These are phyloP conservation scores for Diplogelasinospora grovesii DNA, from an alignment of 495 filamentous ascomycete genomes.

Conservation along the genomic window DNA sequence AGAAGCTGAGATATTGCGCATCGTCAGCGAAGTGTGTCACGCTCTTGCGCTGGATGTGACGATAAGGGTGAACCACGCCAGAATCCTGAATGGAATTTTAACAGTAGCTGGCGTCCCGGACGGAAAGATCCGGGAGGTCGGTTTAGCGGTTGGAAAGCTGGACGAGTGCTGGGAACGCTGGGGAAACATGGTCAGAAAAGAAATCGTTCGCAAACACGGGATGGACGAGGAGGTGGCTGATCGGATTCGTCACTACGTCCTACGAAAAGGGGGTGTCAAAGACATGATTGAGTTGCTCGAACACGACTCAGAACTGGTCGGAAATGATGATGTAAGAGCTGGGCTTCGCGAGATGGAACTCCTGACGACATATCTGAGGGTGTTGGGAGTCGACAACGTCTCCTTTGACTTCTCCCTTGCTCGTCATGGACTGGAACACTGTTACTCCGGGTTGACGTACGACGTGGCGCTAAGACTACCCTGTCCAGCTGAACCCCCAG, in stretches of 20 bases:
- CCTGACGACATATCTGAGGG: constrained; percentile 74
- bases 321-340: constrained; percentile 64
- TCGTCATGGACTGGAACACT: constrained; percentile 84
- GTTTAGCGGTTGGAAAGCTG: constrained; percentile 88
- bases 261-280: constrained; percentile 51
- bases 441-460: constrained; percentile 92
- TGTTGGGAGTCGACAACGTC: constrained; percentile 62
- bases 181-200: constrained; percentile 81
- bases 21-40: constrained; percentile 81
- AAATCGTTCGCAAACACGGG: constrained; percentile 91
- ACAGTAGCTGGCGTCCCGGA: constrained; percentile 80
- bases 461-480: too few species aligned
- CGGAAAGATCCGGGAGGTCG: constrained; percentile 83
- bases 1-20: constrained; percentile 85
- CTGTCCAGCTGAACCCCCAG: too few species aligned
- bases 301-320: constrained; percentile 53
- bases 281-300: constrained; percentile 65
- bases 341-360: constrained; percentile 78
- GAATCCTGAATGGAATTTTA: constrained; percentile 90
- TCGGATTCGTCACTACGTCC: constrained; percentile 76
- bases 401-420: constrained; percentile 80
- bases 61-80: constrained; percentile 93
- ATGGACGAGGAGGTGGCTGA: constrained; percentile 68
- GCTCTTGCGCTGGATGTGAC: constrained; percentile 62
- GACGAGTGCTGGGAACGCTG: too few species aligned